Conservation (phyloP, 129 eudicot species). For the Pulicaria dysenterica region DNA sequence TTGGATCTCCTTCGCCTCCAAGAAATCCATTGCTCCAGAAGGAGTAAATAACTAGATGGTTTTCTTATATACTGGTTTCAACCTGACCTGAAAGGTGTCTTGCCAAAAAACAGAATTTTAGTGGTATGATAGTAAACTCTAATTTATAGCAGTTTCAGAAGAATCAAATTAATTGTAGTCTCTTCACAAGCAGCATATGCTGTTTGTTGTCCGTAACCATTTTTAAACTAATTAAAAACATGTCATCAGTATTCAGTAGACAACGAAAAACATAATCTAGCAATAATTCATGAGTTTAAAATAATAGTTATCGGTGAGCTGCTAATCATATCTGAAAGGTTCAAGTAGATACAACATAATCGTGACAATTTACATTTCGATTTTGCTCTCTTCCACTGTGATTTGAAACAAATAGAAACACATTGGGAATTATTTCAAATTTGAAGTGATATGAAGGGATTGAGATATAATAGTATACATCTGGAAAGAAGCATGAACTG, state of each 20-base stretch:
- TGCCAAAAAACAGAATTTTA: conserved; percentile 23
- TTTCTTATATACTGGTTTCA: neutral
- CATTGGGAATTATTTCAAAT: neutral
- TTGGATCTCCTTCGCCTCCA: conserved; percentile 67
- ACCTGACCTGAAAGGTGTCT: conserved; percentile 26
- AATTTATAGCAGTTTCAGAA: conserved; percentile 19
- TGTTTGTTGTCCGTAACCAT: conserved; percentile 21
- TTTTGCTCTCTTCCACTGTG: neutral
- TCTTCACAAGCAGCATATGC: conserved; percentile 11
- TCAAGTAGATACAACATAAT: neutral
- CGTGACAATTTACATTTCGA: neutral
- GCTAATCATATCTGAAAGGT: neutral
- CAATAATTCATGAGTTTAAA: neutral
- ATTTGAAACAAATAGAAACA: neutral
- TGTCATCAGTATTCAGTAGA: neutral
- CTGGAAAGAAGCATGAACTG: neutral
- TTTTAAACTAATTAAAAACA: neutral
- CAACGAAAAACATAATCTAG: neutral
- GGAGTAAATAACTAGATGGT: conserved; percentile 1
- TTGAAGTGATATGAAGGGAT: neutral
- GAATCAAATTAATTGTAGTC: neutral
- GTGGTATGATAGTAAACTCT: neutral
- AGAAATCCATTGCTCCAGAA: conserved; percentile 53
- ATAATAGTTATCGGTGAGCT: neutral
- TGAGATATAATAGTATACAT: no score